Base-by-base conservation (phyloP, 2,329 filamentous ascomycete species). In the Pyrenophora teres region DNA sequence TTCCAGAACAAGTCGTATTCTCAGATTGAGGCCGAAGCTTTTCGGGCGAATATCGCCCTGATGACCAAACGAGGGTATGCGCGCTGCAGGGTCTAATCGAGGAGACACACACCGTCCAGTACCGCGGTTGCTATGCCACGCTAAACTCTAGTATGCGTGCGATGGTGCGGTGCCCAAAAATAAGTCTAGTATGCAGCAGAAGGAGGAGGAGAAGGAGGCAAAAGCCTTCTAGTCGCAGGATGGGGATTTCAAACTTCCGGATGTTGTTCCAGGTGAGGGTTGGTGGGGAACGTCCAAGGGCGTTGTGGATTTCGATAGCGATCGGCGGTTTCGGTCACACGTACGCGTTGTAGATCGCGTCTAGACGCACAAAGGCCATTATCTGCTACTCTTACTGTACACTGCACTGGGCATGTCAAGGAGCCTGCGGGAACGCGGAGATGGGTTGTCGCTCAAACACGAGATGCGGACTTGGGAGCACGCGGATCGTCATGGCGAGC, bases 331-430 rank as follows among this genome's bases (percentile, higher is more conserved):
- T 36, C 27, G 9, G 19, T 42, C 12, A 43, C 10, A 30, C 27
- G 10, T 12, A 30, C 27, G 27, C 10, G 10, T 30, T 30, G 27
- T 30, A 13, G 27, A 30, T 30, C 10, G 27, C 27, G 27, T 30
- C 27, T 30, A 30, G 27, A 30, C 10, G 50, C 31, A 27, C 46
- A 58, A 58, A 52, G 58, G 59, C 63, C 52, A 27, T 46, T 30
- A 30, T 15, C 10, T 4, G 9, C 10, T 7, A 12, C 27, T 10
- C 7, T 25, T 25, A 9, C 8, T 25, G 23, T 4, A 30, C 27
- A 30, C 27, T 13, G 27, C 27, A 13, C 27, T 30, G 27, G 8
- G 31, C 23, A 25, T 25, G 23, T 50, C 40, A 37, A 43, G 16
- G 36, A 54, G 45, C 41, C 35, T 33, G 19, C 15, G 32, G 27